Conservation (phyloP, 176 grass and related monocot genomes). For the Carex kokanica region DNA sequence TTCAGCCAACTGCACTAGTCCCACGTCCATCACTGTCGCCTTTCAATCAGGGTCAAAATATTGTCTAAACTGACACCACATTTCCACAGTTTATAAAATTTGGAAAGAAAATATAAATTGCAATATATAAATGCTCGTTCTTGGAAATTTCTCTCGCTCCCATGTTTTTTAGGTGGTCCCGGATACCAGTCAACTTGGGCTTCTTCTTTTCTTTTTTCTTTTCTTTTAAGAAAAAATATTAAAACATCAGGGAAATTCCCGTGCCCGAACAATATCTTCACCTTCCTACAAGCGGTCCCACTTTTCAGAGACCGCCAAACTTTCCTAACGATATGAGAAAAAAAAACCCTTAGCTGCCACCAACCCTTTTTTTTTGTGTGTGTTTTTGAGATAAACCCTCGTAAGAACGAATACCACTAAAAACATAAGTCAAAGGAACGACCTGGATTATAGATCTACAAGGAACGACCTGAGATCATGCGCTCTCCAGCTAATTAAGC, state of each 20-base stretch:
- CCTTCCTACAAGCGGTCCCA: not conserved
- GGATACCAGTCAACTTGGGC: not conserved
- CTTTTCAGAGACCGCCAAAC: not conserved
- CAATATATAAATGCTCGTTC: not conserved
- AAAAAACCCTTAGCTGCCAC: not conserved
- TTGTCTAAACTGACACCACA: not conserved
- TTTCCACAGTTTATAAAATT: not conserved
- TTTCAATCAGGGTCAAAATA: slow-evolving; percentile 3
- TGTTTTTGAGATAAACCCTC: not conserved
- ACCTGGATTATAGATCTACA: slow-evolving; percentile 21
- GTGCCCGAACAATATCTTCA: not conserved
- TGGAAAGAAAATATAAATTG: not conserved
- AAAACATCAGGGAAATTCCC: not conserved
- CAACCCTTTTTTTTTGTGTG: not conserved
- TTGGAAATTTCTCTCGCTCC: not conserved
- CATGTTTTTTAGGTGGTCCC: not conserved
- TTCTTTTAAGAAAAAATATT: no score
- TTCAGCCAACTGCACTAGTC: not conserved
- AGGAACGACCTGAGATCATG: no score
- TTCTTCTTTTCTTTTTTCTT: not conserved
- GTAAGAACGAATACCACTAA: not conserved
- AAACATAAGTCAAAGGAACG: not conserved
- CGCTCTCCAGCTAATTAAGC: not conserved
- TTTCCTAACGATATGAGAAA: not conserved
- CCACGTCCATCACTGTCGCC: slow-evolving; percentile 9